Conservation (phyloP, 805 yeast genomes). For the Komagataella ulmi region DNA sequence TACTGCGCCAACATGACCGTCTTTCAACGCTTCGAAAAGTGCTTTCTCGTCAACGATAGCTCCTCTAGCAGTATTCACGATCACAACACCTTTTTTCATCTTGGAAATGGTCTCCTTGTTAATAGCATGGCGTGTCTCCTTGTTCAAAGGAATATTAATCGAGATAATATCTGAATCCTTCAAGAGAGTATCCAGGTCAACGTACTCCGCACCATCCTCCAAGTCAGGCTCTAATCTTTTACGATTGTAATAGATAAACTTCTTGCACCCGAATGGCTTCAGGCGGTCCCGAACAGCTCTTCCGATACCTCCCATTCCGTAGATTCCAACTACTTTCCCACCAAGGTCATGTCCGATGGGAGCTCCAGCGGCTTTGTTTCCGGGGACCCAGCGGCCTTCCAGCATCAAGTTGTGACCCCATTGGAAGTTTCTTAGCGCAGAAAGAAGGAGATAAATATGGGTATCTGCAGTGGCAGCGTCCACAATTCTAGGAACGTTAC, state of each 20-base stretch:
- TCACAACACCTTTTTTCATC: slow-evolving; percentile 69
- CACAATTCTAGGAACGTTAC: slow-evolving; percentile 41
- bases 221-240: slow-evolving; percentile 40
- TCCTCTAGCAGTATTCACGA: slow-evolving; percentile 84
- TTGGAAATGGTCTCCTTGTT: slow-evolving; percentile 43
- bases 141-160: slow-evolving; percentile 66
- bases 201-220: slow-evolving; percentile 62
- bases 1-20: slow-evolving; percentile 52
- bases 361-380: slow-evolving; percentile 28
- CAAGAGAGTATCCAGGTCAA: slow-evolving; percentile 55
- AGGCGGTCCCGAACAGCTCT: slow-evolving; percentile 63
- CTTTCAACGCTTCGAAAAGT: slow-evolving; percentile 38
- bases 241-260: slow-evolving; percentile 65
- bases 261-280: slow-evolving; percentile 63
- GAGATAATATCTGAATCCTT: slow-evolving; percentile 55
- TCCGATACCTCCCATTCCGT: slow-evolving; percentile 89
- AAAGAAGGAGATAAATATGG: slow-evolving; percentile 33
- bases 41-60: slow-evolving; percentile 62
- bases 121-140: slow-evolving; percentile 56
- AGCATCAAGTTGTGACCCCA: slow-evolving; percentile 38
- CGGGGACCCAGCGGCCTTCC: slow-evolving; percentile 47
- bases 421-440: slow-evolving; percentile 47
- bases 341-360: slow-evolving; percentile 64
- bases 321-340: slow-evolving; percentile 64
- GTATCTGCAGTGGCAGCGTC: slow-evolving; percentile 47